A percentile compares a stretch with the other conserved stretches of the same genome.
phyloP scores from a whole-genome alignment of 169 alveolate genomes.

The Eimeria acervulina region DNA sequence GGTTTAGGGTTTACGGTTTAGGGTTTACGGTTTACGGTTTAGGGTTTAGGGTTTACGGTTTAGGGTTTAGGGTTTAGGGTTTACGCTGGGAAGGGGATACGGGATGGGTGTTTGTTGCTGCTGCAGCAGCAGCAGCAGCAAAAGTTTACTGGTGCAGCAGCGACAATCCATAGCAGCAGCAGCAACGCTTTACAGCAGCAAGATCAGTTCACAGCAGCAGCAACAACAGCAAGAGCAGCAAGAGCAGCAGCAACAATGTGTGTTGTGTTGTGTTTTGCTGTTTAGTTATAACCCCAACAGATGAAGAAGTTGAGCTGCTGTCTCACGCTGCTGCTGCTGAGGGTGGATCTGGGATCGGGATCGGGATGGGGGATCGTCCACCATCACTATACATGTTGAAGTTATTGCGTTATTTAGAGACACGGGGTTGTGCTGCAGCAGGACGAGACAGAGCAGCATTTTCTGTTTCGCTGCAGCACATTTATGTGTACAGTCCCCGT shows the following conservation, averaged over 20 bases:
- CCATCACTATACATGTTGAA: constrained; percentile 14
- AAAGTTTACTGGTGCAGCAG: no score
- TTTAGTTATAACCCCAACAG: background rate
- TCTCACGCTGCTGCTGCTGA: background rate
- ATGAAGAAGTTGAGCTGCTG: background rate
- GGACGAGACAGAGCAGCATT: constrained; percentile 28
- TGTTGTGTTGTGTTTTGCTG: background rate
- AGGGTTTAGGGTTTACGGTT: no score
- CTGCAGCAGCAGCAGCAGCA: no score
- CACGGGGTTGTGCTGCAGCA: constrained; percentile 22
- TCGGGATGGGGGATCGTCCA: constrained; percentile 21
- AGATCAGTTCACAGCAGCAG: no score
- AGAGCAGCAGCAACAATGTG: background rate
- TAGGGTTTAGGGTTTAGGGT: no score
- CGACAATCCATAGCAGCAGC: no score
- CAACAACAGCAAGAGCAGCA: no score
- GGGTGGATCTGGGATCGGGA: background rate
- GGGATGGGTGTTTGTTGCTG: no score
- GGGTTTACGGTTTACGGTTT: no score
- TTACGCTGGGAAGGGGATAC: no score
- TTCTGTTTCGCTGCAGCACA: constrained; percentile 61
- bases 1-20: no score
- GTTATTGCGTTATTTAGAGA: constrained; percentile 69
- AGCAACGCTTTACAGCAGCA: no score
- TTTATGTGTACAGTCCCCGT: background rate